phyloP scores from a whole-genome alignment of 139 green algal species.

The Chlorella vulgaris region DNA sequence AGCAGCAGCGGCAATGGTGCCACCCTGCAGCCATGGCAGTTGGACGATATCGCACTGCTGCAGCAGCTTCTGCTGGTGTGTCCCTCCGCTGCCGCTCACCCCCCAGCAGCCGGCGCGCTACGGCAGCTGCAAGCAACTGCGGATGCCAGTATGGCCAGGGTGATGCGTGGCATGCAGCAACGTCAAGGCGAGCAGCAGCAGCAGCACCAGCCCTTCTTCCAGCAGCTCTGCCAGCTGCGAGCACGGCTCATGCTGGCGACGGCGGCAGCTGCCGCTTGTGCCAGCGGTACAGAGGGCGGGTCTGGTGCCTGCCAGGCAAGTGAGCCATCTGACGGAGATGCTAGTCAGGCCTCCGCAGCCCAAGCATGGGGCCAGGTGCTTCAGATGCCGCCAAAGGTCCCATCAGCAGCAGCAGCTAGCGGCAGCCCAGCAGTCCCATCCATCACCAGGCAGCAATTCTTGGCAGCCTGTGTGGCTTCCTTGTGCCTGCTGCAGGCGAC shows the following conservation, averaged over 20 bases:
- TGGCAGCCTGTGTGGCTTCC: conserved; percentile 2
- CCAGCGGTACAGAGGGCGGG: too few species aligned
- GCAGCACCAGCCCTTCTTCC: conserved; percentile 8
- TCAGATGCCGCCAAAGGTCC: conserved; percentile 6
- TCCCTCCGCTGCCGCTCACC: background rate
- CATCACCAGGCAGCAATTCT: background rate
- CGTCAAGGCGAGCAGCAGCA: background rate
- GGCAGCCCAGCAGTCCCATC: background rate
- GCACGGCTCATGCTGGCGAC: conserved; percentile 4
- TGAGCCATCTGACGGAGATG: too few species aligned
- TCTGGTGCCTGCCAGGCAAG: background rate
- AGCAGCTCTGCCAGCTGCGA: conserved; percentile 31
- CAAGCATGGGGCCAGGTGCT: background rate
- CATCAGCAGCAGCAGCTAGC: background rate
- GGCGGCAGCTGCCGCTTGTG: background rate
- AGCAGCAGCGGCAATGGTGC: too few species aligned
- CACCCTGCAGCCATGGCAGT: background rate
- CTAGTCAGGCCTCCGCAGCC: background rate
- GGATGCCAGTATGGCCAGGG: background rate
- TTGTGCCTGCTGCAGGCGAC: background rate
- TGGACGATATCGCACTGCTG: background rate
- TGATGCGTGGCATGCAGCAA: conserved; percentile 21
- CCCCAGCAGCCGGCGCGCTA: background rate
- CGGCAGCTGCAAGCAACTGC: background rate
- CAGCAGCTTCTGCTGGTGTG: conserved; percentile 28